These are phyloP conservation scores for Naegleria lovaniensis DNA, from an alignment of 208 protist genomes.

Conservation along the genomic window DNA sequence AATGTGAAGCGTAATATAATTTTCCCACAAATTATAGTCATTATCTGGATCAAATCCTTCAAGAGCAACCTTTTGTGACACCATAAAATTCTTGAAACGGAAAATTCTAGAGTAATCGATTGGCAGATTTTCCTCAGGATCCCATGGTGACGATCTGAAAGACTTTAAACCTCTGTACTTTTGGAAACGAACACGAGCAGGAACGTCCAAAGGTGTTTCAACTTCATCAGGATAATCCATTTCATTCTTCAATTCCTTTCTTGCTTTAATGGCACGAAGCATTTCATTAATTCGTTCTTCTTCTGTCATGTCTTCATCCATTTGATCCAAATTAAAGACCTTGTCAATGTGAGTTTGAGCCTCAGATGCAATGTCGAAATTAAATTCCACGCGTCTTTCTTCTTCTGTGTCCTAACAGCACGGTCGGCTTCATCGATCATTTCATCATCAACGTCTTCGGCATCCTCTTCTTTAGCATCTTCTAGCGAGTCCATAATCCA, in stretches of 20 bases:
- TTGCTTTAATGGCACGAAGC: background rate
- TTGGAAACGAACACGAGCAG: conserved; percentile 53
- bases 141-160: conserved; percentile 60
- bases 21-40: background rate
- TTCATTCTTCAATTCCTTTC: conserved; percentile 46
- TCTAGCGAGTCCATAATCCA: conserved; percentile 46
- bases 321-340: conserved; percentile 28
- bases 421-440: conserved; percentile 30
- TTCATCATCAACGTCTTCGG: conserved; percentile 35
- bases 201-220: conserved; percentile 50
- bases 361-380: conserved; percentile 26
- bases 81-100: conserved; percentile 59
- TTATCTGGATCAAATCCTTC: conserved; percentile 18
- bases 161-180: conserved; percentile 60
- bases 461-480: conserved; percentile 36
- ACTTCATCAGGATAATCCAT: conserved; percentile 69
- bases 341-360: conserved; percentile 37
- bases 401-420: conserved; percentile 31
- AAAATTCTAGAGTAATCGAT: conserved; percentile 67
- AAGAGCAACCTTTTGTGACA: conserved; percentile 41
- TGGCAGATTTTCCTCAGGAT: conserved; percentile 68
- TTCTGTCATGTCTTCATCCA: conserved; percentile 32
- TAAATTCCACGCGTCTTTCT: background rate
- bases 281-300: conserved; percentile 30
- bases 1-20: conserved; percentile 31